A percentile compares a stretch with the other conserved stretches of the same genome.
These are phyloP conservation scores for Psilocybe tampanensis DNA, from an alignment of 768 basidiomycete genomes.

Conservation along the genomic window DNA sequence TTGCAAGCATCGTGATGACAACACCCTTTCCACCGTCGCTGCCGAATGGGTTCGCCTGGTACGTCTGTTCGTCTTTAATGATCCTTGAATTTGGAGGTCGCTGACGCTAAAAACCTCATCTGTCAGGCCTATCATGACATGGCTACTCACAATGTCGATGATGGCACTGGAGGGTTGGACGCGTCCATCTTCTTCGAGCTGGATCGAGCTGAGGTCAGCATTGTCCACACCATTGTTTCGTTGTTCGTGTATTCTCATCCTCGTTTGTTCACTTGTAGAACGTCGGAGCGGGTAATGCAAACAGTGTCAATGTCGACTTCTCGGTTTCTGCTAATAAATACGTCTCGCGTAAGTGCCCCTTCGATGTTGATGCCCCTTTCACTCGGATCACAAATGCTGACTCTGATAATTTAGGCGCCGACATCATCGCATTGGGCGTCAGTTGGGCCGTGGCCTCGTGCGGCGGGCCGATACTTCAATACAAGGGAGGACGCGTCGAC, in stretches of 20 bases:
- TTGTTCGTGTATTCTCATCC: neutral
- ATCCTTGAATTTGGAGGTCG: neutral
- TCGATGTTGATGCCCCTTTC: neutral
- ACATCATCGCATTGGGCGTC: constrained; percentile 41
- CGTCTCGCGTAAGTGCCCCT: constrained; percentile 32
- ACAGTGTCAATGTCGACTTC: constrained; percentile 32
- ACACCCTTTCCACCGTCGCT: neutral
- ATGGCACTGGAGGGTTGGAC: constrained; percentile 45
- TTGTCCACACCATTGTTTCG: neutral
- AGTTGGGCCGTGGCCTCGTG: constrained; percentile 38
- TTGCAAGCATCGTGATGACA: neutral
- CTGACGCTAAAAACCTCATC: neutral
- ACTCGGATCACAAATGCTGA: neutral
- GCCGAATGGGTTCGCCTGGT: constrained; percentile 21
- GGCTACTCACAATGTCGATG: constrained; percentile 36
- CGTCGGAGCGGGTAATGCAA: constrained; percentile 36
- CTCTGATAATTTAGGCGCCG: constrained; percentile 30
- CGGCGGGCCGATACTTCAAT: constrained; percentile 41
- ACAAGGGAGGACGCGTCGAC: constrained; percentile 42
- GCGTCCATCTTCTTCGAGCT: constrained; percentile 43
- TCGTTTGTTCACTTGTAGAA: constrained; percentile 30
- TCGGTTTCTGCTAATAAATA: constrained; percentile 35
- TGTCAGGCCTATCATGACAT: constrained; percentile 46
- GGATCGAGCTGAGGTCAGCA: constrained; percentile 32
- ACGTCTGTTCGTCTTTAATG: neutral